A percentile compares a stretch with the other conserved stretches of the same genome.
These are phyloP conservation scores for Fragilariopsis cylindrus DNA, from an alignment of 108 stramenopile genomes.

Conservation along the genomic window DNA sequence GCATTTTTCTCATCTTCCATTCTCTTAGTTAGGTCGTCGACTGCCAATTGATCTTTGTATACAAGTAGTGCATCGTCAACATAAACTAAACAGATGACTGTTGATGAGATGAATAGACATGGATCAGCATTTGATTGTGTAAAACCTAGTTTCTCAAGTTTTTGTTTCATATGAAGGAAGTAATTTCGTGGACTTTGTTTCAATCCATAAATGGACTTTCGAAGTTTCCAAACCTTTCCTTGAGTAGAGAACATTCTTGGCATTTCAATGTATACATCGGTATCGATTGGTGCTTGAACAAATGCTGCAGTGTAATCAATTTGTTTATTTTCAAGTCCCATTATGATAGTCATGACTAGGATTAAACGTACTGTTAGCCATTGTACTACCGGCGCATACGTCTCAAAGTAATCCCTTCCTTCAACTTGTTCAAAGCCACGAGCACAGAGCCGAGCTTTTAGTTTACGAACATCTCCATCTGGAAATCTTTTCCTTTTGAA, in stretches of 20 bases:
- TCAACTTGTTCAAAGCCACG: slow-evolving; percentile 55
- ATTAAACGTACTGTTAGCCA: slow-evolving; percentile 52
- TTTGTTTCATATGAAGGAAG: slow-evolving; percentile 28
- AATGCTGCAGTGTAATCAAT: slow-evolving; percentile 57
- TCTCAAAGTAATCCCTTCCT: slow-evolving; percentile 62
- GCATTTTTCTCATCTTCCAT: neutral
- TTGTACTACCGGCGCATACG: slow-evolving; percentile 52
- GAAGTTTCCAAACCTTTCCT: slow-evolving; percentile 31
- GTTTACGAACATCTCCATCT: slow-evolving; percentile 46
- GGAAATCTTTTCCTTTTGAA: slow-evolving; percentile 16
- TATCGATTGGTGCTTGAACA: slow-evolving; percentile 39
- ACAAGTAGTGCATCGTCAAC: slow-evolving; percentile 21
- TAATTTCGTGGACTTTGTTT: slow-evolving; percentile 30
- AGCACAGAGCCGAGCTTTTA: slow-evolving; percentile 62
- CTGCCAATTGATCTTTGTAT: neutral
- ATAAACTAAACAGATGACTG: slow-evolving; percentile 29
- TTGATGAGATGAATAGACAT: slow-evolving; percentile 46
- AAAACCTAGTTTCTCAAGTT: slow-evolving; percentile 20
- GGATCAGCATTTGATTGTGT: slow-evolving; percentile 31
- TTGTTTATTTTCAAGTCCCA: slow-evolving; percentile 42
- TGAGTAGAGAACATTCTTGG: neutral
- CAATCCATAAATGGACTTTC: slow-evolving; percentile 38
- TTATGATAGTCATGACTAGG: slow-evolving; percentile 30
- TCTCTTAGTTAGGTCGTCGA: slow-evolving; percentile 15
- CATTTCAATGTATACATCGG: neutral